A percentile compares a stretch with the other conserved stretches of the same genome.
These are phyloP conservation scores for Neurospora cerealis DNA, from an alignment of 495 filamentous ascomycete species.

Conservation along the genomic window DNA sequence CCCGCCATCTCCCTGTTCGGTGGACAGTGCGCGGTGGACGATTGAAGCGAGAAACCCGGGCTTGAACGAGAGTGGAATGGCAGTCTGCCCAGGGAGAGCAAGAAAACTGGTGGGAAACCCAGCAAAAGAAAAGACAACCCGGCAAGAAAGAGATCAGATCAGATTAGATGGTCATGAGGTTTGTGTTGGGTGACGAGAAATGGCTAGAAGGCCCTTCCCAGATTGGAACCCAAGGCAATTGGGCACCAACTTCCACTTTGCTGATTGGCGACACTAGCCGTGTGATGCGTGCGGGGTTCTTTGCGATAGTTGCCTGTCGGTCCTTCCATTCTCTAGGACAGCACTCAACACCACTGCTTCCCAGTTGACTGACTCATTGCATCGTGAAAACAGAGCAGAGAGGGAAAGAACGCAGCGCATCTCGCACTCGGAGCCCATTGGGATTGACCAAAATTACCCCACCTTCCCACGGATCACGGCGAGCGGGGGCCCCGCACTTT, in stretches of 20 bases:
- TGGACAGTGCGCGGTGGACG: too few relatives aligned
- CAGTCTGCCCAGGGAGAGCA: neutral
- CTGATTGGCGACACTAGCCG: neutral
- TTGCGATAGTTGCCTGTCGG: neutral
- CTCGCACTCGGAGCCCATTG: neutral
- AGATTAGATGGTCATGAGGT: neutral
- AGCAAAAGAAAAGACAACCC: neutral
- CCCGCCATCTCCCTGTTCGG: neutral
- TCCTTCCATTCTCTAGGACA: neutral
- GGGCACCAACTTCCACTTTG: neutral
- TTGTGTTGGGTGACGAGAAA: neutral
- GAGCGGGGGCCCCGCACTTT: neutral
- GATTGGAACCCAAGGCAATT: neutral
- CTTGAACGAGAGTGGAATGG: neutral
- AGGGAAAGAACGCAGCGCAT: neutral
- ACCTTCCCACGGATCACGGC: neutral
- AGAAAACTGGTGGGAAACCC: neutral
- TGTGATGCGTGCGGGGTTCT: neutral
- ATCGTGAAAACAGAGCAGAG: neutral
- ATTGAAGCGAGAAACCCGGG: neutral
- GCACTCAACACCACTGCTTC: neutral
- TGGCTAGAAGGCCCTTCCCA: neutral
- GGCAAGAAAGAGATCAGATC: neutral
- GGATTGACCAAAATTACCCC: neutral
- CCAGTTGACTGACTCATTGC: neutral